phyloP scores from a whole-genome alignment of 1,284 basidiomycete genomes.

The Trichosporon ovoides region DNA sequence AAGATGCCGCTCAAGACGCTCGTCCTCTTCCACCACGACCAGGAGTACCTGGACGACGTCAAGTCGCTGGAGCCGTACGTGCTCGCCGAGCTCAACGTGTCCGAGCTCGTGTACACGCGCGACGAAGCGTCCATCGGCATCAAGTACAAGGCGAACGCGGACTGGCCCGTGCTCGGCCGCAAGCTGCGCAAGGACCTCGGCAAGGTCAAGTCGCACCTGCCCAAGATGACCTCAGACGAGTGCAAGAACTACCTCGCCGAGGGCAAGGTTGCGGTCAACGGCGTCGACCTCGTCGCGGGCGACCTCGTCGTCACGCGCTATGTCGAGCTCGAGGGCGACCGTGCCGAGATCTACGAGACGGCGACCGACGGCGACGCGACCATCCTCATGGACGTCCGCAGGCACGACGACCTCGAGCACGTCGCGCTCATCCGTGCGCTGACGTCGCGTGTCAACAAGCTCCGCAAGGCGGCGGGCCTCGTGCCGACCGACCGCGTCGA shows the following conservation, averaged over 20 bases:
- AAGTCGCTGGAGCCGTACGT: constrained; percentile 82
- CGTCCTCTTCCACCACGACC: constrained; percentile 85
- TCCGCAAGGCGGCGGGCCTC: constrained; percentile 91
- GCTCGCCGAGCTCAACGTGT: constrained; percentile 91
- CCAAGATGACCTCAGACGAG: constrained; percentile 70
- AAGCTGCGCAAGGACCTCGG: constrained; percentile 91
- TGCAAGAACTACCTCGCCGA: constrained; percentile 73
- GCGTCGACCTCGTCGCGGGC: constrained; percentile 81
- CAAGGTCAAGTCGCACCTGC: constrained; percentile 84
- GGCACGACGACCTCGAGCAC: constrained; percentile 77
- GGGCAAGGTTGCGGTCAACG: constrained; percentile 79
- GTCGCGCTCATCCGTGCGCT: constrained; percentile 88
- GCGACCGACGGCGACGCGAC: constrained; percentile 94
- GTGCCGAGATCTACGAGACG: constrained; percentile 62
- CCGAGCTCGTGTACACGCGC: constrained; percentile 79
- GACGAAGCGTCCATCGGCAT: constrained; percentile 87
- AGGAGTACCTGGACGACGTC: constrained; percentile 80
- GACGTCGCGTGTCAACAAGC: constrained; percentile 89
- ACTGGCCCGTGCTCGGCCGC: constrained; percentile 90
- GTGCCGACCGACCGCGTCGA: constrained; percentile 92
- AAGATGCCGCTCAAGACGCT: constrained; percentile 86
- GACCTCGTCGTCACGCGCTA: constrained; percentile 88
- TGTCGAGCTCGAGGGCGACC: constrained; percentile 60
- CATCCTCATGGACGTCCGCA: constrained; percentile 80
- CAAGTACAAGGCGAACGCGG: constrained; percentile 84